Conservation (phyloP, 2,329 filamentous ascomycete species). For the Didymella pinodella region DNA sequence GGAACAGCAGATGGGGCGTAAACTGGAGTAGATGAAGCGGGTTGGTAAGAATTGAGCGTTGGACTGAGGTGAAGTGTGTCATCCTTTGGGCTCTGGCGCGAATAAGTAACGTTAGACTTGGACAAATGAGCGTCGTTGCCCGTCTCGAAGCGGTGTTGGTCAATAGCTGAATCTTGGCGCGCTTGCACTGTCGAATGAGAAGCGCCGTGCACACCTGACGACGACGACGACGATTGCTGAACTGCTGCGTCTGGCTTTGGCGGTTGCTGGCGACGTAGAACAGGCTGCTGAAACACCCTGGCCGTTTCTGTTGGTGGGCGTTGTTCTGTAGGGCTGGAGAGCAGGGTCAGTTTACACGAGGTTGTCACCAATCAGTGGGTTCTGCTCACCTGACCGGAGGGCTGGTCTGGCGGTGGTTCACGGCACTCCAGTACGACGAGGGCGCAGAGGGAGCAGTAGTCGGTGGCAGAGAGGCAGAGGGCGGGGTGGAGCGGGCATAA, state of each 20-base stretch:
- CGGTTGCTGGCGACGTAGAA: constrained; percentile 11
- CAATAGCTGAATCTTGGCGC: constrained; percentile 36
- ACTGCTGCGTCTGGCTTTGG: constrained; percentile 15
- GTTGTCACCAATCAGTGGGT: neutral
- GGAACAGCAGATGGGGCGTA: constrained; percentile 15
- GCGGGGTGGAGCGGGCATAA: constrained; percentile 16
- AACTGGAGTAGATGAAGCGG: constrained; percentile 19
- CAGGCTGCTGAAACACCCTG: constrained; percentile 11
- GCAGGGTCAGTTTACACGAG: constrained; percentile 10
- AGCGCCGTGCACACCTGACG: constrained; percentile 18
- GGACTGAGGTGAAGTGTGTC: constrained; percentile 9
- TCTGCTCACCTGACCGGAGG: constrained; percentile 20
- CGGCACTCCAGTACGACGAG: constrained; percentile 19
- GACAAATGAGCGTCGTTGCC: constrained; percentile 26
- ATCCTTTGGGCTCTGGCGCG: constrained; percentile 24
- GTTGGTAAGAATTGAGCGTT: constrained; percentile 10
- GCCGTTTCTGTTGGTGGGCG: constrained; percentile 2
- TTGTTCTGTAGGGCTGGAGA: constrained; percentile 16
- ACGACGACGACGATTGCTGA: constrained; percentile 12
- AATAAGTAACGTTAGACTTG: constrained; percentile 24
- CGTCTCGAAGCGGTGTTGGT: constrained; percentile 29
- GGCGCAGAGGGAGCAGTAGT: constrained; percentile 11
- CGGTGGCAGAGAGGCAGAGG: constrained; percentile 17
- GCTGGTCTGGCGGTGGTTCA: constrained; percentile 25
- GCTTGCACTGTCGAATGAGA: constrained; percentile 18